Percentiles rank a stretch among this genome's conserved stretches.
Evolutionary conservation across 192 early-diverging fungal genomes (phyloP).

Genomic region (Mortierella claussenii): DNA sequence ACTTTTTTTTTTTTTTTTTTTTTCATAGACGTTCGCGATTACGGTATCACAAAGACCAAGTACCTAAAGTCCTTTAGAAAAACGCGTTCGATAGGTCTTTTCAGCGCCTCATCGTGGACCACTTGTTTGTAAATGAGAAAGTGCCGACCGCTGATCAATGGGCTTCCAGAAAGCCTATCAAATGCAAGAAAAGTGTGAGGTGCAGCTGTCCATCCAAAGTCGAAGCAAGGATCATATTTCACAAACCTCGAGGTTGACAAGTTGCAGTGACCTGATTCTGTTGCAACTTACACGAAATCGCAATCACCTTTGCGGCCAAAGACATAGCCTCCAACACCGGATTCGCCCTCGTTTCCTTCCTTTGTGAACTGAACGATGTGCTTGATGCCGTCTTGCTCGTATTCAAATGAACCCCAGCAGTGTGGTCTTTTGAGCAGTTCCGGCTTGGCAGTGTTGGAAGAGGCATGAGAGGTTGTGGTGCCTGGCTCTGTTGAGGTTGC

Average conservation of each 20-base stretch:
- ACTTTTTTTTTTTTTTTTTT: not conserved
- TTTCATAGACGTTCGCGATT: not conserved
- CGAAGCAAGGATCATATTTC: too few species aligned
- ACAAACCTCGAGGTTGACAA: too few species aligned
- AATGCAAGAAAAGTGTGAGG: not conserved
- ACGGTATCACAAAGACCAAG: too few species aligned
- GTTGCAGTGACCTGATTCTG: not conserved
- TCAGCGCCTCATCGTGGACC: conserved; percentile 26
- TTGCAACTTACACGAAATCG: conserved; percentile 38
- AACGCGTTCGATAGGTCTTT: conserved; percentile 41
- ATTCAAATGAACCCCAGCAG: conserved; percentile 48
- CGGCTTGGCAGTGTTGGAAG: not conserved
- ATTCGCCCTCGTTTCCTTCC: conserved; percentile 45
- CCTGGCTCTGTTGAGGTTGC: not conserved
- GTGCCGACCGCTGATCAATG: conserved; percentile 39
- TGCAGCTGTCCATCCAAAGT: too few species aligned
- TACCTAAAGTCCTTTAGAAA: conserved; percentile 53
- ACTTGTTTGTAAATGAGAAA: conserved; percentile 49
- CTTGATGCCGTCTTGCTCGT: conserved; percentile 31
- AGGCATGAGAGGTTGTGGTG: not conserved
- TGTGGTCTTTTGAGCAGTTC: conserved; percentile 1
- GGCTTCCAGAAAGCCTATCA: conserved; percentile 24
- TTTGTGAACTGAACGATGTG: conserved; percentile 40
- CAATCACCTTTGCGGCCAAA: conserved; percentile 37
- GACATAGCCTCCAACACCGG: conserved; percentile 47